Conservation (phyloP, 331 rosid genomes). For the Malus hybrid region DNA sequence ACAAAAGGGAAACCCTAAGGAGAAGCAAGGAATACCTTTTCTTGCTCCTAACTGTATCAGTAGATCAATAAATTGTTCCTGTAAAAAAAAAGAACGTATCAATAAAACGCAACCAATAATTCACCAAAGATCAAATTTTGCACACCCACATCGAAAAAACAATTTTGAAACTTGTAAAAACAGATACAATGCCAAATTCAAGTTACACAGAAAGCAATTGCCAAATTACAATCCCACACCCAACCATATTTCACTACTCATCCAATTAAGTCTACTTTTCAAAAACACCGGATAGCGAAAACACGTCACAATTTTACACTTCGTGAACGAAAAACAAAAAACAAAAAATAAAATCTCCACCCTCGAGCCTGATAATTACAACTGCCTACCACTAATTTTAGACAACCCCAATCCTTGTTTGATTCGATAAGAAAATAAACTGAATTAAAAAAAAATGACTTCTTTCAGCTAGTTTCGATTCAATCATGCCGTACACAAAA, state of each 20-base stretch:
- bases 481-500: not conserved
- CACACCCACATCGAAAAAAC: not conserved
- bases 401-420: not conserved
- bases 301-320: not conserved
- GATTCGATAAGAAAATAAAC: not conserved
- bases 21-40: not conserved
- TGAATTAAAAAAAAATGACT: no score
- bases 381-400: not conserved
- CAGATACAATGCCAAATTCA: not conserved
- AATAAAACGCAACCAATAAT: not conserved
- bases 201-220: not conserved
- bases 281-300: not conserved
- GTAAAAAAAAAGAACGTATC: not conserved
- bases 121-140: not conserved
- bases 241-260: not conserved
- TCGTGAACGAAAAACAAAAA: not conserved
- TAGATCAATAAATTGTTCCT: not conserved
- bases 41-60: not conserved
- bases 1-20: not conserved
- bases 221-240: not conserved
- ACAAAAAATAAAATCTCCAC: not conserved
- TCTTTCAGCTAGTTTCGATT: not conserved
- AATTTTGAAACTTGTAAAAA: not conserved
- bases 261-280: not conserved
- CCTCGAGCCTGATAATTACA: not conserved